These are phyloP conservation scores for Protomyces arabidopsidicola DNA, from an alignment of 1,139 yeast genomes.

Conservation along the genomic window DNA sequence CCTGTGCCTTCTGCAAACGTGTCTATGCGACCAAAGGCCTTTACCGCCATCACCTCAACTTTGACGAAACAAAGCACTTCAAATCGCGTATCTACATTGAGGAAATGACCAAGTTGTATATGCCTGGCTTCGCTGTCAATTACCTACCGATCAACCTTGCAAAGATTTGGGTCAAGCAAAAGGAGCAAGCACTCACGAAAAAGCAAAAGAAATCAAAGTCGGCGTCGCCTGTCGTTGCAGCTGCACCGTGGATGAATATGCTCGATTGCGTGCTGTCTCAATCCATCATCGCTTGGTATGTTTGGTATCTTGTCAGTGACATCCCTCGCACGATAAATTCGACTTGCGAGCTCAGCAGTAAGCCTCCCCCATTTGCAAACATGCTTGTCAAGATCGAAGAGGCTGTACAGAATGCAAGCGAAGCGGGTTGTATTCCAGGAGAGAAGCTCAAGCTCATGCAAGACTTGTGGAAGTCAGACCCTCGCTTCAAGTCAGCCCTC, in stretches of 20 bases:
- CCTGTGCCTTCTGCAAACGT: neutral
- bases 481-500: neutral
- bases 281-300: neutral
- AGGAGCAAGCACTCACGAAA: neutral
- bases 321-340: neutral
- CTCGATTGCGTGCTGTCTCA: neutral
- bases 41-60: neutral
- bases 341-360: neutral
- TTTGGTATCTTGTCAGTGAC: neutral
- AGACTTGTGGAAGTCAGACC: neutral
- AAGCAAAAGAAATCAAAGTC: too few relatives aligned
- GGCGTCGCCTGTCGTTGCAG: neutral
- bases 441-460: neutral
- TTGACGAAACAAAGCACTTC: neutral
- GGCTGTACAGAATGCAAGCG: neutral
- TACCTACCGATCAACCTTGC: neutral
- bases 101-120: neutral
- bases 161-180: neutral
- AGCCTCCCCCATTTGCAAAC: neutral
- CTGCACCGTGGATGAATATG: neutral
- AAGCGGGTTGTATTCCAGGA: neutral
- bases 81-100: neutral
- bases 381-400: neutral
- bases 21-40: neutral
- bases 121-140: neutral